phyloP scores from a whole-genome alignment of 768 basidiomycete genomes.

The Coprinopsis sp. region DNA sequence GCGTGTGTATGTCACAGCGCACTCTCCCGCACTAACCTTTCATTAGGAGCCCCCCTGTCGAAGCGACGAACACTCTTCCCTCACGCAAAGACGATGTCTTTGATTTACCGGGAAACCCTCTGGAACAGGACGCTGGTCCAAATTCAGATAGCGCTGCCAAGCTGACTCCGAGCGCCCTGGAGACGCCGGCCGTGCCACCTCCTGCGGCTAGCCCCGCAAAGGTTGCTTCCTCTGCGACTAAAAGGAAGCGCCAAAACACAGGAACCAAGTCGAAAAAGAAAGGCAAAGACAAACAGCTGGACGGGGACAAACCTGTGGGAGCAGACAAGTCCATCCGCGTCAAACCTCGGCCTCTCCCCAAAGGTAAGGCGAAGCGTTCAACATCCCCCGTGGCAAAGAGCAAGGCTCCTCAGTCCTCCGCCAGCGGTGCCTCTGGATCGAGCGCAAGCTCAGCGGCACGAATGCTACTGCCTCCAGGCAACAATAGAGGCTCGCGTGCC shows the following conservation, averaged over 20 bases:
- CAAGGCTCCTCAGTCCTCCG: conserved; percentile 7
- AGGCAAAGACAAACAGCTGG: conserved; percentile 10
- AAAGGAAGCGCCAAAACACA: conserved; percentile 2
- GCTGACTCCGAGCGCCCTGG: too few relatives aligned
- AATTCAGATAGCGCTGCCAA: too few relatives aligned
- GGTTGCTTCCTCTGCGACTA: too few relatives aligned
- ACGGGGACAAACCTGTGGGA: conserved; percentile 1
- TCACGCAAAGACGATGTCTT: too few relatives aligned
- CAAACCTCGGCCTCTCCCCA: conserved; percentile 25
- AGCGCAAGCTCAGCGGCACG: conserved; percentile 34
- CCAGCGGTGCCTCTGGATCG: conserved; percentile 26
- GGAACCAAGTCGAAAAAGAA: conserved; percentile 9
- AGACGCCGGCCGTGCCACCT: too few relatives aligned
- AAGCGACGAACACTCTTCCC: too few relatives aligned
- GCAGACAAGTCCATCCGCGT: conserved; percentile 18
- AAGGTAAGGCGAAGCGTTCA: conserved; percentile 30
- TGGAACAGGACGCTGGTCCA: too few relatives aligned
- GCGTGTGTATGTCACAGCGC: too few relatives aligned
- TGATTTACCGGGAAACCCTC: too few relatives aligned
- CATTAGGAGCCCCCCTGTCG: too few relatives aligned
- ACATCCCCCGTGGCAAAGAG: conserved; percentile 3
- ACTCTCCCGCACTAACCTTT: too few relatives aligned
- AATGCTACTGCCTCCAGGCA: conserved; percentile 25
- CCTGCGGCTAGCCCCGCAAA: too few relatives aligned
- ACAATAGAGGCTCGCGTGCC: conserved; percentile 33